Base-by-base conservation (phyloP, 2,329 filamentous ascomycete genomes). In the Scedosporium boydii region DNA sequence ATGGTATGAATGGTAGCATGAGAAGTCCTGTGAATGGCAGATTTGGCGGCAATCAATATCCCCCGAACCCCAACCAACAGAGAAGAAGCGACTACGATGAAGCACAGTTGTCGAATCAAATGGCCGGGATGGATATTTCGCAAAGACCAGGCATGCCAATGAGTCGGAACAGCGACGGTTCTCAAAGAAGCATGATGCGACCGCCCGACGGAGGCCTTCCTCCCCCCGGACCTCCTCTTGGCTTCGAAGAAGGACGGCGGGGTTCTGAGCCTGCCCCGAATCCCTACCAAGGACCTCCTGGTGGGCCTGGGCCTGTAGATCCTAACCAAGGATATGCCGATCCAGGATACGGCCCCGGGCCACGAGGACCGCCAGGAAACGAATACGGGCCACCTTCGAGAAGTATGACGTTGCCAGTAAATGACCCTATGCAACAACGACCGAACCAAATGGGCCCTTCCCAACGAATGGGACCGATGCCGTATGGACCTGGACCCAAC, bases 341-440 rank as follows among this genome's bases (percentile, higher is more conserved):
- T 21, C 29, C 27, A 14, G 34, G 60, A 51, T 62, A 42, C 27
- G 60, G 44, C 16, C 44, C 48, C n/a, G 58, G 58, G 10, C 44
- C 59, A 9, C 23, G 34, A n/a, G 42, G 64, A 27, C 73, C 75
- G 10, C 66, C 66, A 7, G 69, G 70, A 64, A 73, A 77, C 46
- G 75, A 76, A 5, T 85, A 81, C 66, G 81, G 76, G 0, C 78
- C 81, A 2, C 82, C 81, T 7, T 69, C 74, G n/a, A 77, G 85
- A 67, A 87, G 84, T 63, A 83, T 81, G 79, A 87, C 85, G 4
- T 84, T 86, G 82, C 83, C 84, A 1, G 71, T 76, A 3, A 78
- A 81, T 62, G 76, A 80, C 10, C 71, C 73, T 18, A 73, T 76
- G 66, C 73, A 76, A 41, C 76, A 70, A 18, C 38, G 75, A 71